Conservation (phyloP, 2,329 filamentous ascomycete genomes). For the Colletotrichum destructivum region DNA sequence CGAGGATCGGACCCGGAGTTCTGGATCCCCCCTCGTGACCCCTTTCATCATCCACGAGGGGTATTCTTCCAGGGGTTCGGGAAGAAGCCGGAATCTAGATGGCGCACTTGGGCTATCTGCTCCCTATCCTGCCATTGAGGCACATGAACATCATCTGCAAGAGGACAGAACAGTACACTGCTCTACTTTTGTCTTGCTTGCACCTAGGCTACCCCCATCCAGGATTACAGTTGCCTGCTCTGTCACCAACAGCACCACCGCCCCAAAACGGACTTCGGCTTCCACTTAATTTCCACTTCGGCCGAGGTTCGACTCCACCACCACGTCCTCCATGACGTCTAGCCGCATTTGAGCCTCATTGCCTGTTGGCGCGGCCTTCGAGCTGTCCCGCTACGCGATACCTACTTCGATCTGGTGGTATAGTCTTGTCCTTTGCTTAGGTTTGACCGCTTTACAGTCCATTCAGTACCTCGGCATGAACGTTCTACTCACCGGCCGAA, state of each 20-base stretch:
- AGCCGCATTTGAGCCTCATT: constrained; percentile 30
- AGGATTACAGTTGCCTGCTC: background rate
- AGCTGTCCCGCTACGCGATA: constrained; percentile 25
- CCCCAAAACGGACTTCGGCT: constrained; percentile 38
- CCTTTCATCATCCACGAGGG: constrained; percentile 14
- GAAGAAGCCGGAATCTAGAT: constrained; percentile 37
- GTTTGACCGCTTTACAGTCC: constrained; percentile 11
- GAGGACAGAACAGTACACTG: background rate
- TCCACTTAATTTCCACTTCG: constrained; percentile 31
- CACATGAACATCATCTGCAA: constrained; percentile 11
- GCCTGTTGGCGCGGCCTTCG: constrained; percentile 27
- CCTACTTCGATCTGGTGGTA: constrained; percentile 8
- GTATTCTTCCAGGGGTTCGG: constrained; percentile 10
- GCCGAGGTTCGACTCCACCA: constrained; percentile 35
- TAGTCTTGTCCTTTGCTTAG: constrained; percentile 4
- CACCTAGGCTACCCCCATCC: background rate
- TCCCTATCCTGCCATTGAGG: constrained; percentile 16
- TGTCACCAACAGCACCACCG: background rate
- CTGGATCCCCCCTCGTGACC: constrained; percentile 30
- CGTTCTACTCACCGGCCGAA: background rate
- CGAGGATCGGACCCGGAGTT: constrained; percentile 16
- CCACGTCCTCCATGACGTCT: constrained; percentile 32
- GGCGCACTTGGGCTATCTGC: constrained; percentile 21
- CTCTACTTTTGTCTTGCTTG: background rate
- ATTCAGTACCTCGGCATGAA: background rate